phyloP scores from a whole-genome alignment of 257 asterid species.

The Solanum paucissectum region DNA sequence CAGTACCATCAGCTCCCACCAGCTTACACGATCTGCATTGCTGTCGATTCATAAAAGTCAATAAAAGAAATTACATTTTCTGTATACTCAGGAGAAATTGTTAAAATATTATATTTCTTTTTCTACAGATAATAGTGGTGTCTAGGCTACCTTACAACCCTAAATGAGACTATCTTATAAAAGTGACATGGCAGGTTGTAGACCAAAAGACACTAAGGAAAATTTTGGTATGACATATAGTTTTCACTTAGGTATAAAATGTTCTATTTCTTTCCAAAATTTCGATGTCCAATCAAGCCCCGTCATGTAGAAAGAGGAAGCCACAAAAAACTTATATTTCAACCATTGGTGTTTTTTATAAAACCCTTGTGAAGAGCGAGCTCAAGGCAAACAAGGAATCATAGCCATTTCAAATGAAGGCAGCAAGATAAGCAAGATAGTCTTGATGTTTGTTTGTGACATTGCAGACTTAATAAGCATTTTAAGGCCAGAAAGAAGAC shows the following conservation, averaged over 20 bases:
- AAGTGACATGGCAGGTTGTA: neutral
- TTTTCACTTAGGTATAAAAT: neutral
- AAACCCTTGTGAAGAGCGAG: neutral
- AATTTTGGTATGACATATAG: neutral
- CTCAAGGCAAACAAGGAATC: neutral
- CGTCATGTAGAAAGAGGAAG: neutral
- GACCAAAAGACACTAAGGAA: neutral
- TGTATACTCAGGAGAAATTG: neutral
- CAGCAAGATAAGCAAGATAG: neutral
- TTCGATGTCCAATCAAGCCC: neutral
- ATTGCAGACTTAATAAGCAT: neutral
- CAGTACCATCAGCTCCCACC: conserved; percentile 83
- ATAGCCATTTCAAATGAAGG: neutral
- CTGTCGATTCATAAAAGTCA: conserved; percentile 27
- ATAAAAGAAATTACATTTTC: neutral
- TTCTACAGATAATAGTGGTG: neutral
- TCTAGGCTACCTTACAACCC: neutral
- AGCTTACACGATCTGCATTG: conserved; percentile 80
- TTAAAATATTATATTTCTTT: neutral
- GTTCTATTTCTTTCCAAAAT: neutral
- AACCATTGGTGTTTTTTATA: neutral
- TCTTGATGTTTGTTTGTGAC: neutral
- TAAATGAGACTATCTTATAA: neutral
- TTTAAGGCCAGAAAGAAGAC: neutral
- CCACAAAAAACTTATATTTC: neutral